Evolutionary conservation across 345 rosid species (phyloP).

Genomic region (Atalantia buxifolia): DNA sequence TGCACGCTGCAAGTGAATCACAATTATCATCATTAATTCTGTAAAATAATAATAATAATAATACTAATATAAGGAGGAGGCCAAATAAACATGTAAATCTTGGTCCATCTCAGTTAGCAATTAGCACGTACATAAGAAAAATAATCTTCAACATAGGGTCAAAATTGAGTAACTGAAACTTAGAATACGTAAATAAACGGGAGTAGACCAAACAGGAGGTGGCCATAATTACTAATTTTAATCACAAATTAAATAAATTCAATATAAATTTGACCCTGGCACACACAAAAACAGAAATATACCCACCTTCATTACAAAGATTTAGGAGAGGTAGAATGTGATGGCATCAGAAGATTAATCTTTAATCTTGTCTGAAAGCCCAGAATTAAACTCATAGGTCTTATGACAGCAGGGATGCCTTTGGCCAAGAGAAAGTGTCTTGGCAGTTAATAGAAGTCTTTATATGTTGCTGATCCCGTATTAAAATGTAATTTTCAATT

Average conservation of each 20-base stretch:
- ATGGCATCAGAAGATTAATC: background rate
- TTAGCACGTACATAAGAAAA: background rate
- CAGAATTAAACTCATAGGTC: background rate
- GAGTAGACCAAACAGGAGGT: background rate
- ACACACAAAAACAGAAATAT: background rate
- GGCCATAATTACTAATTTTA: background rate
- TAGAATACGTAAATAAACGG: background rate
- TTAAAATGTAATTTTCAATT: background rate
- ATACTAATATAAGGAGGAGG: background rate
- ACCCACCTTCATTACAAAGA: background rate
- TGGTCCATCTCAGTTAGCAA: background rate
- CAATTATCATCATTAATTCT: background rate
- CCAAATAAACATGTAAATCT: background rate
- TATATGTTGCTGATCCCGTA: background rate
- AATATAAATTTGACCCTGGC: background rate
- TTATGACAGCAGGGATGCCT: background rate
- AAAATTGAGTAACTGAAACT: background rate
- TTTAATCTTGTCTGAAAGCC: background rate
- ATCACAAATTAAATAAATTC: background rate
- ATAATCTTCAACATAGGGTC: background rate
- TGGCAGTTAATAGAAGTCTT: background rate
- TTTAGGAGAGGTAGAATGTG: background rate
- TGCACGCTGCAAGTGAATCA: conserved; percentile 70
- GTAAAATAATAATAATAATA: background rate
- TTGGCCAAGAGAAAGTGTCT: background rate